phyloP scores from a whole-genome alignment of 2,329 filamentous ascomycete species.

The Verticillium klebahnii region DNA sequence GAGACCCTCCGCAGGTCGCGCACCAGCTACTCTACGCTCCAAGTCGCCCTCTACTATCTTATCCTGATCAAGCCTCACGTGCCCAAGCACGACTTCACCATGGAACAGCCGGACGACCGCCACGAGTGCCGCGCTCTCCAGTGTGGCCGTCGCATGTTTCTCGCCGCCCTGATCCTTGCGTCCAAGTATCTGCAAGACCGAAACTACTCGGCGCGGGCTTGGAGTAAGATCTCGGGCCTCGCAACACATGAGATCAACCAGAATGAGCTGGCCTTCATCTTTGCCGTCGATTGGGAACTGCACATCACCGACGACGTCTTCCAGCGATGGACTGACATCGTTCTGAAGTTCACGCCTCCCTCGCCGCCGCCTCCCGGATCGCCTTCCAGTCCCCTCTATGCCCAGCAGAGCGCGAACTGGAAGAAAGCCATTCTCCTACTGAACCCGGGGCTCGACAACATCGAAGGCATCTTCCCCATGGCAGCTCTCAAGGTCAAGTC shows the following conservation, averaged over 20 bases:
- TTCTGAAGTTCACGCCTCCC: slow-evolving; percentile 75
- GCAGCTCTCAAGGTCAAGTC: slow-evolving; percentile 16
- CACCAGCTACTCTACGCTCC: slow-evolving; percentile 94
- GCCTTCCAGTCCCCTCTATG: slow-evolving; percentile 30
- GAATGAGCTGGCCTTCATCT: slow-evolving; percentile 89
- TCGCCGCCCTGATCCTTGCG: slow-evolving; percentile 88
- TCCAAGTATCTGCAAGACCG: slow-evolving; percentile 98
- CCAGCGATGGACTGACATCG: slow-evolving; percentile 89
- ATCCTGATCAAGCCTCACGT: slow-evolving; percentile 90
- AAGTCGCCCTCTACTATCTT: slow-evolving; percentile 94
- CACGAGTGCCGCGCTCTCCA: slow-evolving; percentile 76
- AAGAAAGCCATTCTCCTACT: slow-evolving; percentile 53
- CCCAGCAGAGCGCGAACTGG: slow-evolving; percentile 50
- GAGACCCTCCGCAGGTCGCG: slow-evolving; percentile 92
- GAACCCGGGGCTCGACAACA: slow-evolving; percentile 53
- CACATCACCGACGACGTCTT: slow-evolving; percentile 88
- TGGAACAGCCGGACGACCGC: slow-evolving; percentile 73
- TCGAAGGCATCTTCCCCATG: slow-evolving; percentile 44
- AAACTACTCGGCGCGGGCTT: slow-evolving; percentile 94
- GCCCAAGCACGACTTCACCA: slow-evolving; percentile 76
- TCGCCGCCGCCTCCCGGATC: slow-evolving; percentile 51
- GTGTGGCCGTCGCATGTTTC: slow-evolving; percentile 95
- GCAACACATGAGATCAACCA: slow-evolving; percentile 92
- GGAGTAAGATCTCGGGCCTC: slow-evolving; percentile 99
- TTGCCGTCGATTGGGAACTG: slow-evolving; percentile 88